Base-by-base conservation (phyloP, 345 rosid species). In the Lagerstroemia speciosa region DNA sequence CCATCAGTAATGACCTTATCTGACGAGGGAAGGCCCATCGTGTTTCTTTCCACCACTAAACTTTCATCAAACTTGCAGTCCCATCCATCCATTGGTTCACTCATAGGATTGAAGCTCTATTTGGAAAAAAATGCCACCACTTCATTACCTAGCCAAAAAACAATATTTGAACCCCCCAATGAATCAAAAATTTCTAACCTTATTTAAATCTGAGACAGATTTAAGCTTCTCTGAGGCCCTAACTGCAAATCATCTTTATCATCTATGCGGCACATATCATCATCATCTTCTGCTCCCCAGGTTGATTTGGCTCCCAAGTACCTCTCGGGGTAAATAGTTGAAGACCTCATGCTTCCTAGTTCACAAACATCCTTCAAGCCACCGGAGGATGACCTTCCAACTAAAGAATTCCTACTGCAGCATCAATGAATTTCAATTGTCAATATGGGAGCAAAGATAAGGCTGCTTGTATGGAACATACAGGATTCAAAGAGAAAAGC, bases 61-160 rank as follows among this genome's bases (percentile, higher is more conserved):
- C 78, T 81, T 72, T 75, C 83, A 67, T 80, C 81, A 52, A 86
- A 81, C 75, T 87, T 82, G 86, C 84, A 72, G 16, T 86, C 69
- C 93, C 89, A 90, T 41, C 85, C 88, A 75, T 90, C 93, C 69
- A 75, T 79, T 67, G 98, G 90, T 73, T 90, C 93, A 76, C 84
- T 65, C 89, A 90, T 84, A 64, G 95, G 97, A 77, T 90, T 92
- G 73, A 87, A 88, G 78, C 96, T 92, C 96, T 92, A 87, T 34
- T 63, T 41, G 67, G 77, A 68, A 73, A 14, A 78, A 71, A 22
- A 22, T 30, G 34, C 71, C n/a, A 65, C 73, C 73, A 88, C 41
- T 37, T 37, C 30, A 64, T 64, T 36, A 24, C 45, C 38, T 12
- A 11, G 19, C 11, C 67, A 40, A 65, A 3, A 58, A 27, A 27